Percentiles rank a stretch among this genome's conserved stretches.
Conservation (phyloP, 352 stramenopile species). For the Pythium dissimile region DNA sequence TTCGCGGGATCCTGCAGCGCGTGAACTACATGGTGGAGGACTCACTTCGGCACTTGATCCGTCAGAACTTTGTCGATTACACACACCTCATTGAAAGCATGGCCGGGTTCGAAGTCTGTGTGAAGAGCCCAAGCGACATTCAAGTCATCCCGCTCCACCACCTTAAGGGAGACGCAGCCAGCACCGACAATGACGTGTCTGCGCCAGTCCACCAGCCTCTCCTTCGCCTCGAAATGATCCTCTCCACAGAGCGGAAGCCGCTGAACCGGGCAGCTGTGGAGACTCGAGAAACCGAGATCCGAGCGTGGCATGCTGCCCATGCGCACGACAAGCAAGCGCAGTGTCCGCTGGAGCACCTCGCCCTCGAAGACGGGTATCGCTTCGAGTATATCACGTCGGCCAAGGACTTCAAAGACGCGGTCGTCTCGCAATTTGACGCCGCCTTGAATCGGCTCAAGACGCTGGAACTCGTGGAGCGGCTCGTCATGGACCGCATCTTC, state of each 20-base stretch:
- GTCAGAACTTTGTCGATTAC: conserved; percentile 70
- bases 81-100: conserved; percentile 66
- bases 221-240: conserved; percentile 71
- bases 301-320: conserved; percentile 58
- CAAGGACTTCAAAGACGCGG: conserved; percentile 61
- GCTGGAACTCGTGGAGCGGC: conserved; percentile 87
- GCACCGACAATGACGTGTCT: neutral
- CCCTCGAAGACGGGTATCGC: conserved; percentile 37
- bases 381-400: conserved; percentile 81
- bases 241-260: conserved; percentile 46
- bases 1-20: conserved; percentile 61
- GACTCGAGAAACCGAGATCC: conserved; percentile 49
- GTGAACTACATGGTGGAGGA: conserved; percentile 85
- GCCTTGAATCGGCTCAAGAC: conserved; percentile 77
- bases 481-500: conserved; percentile 95
- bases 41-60: conserved; percentile 55
- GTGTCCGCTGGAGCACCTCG: conserved; percentile 55
- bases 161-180: neutral
- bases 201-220: conserved; percentile 49
- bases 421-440: conserved; percentile 79
- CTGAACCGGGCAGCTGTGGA: conserved; percentile 60
- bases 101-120: conserved; percentile 49
- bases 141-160: conserved; percentile 13
- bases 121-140: conserved; percentile 48
- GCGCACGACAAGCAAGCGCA: conserved; percentile 41